phyloP scores from a whole-genome alignment of 1,284 basidiomycete genomes.

The Phenoliferia sp. region DNA sequence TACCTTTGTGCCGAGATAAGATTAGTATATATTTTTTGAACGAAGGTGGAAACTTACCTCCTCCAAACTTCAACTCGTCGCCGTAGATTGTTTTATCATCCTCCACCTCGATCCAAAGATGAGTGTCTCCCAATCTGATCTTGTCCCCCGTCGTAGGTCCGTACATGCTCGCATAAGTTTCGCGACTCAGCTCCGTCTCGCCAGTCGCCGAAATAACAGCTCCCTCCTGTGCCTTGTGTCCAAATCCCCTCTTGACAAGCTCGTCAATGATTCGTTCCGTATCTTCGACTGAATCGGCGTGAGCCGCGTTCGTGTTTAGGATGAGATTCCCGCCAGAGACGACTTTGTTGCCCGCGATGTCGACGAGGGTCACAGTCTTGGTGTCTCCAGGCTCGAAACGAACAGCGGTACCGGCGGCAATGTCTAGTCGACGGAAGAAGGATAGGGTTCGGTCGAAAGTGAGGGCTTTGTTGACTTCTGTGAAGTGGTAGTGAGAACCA shows the following conservation, averaged over 20 bases:
- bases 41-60: constrained; percentile 53
- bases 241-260: constrained; percentile 38
- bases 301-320: constrained; percentile 51
- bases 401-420: constrained; percentile 88
- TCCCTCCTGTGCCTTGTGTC: constrained; percentile 39
- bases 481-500: constrained; percentile 85
- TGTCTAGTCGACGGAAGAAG: constrained; percentile 83
- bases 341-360: constrained; percentile 66
- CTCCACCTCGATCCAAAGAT: constrained; percentile 90
- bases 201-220: constrained; percentile 16
- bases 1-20: constrained; percentile 52
- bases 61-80: constrained; percentile 97
- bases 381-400: constrained; percentile 92
- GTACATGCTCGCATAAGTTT: constrained; percentile 77
- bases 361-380: constrained; percentile 76
- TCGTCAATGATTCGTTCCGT: constrained; percentile 1
- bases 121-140: constrained; percentile 81
- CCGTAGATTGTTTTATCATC: constrained; percentile 77
- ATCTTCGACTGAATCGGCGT: background rate
- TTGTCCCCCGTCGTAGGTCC: constrained; percentile 91
- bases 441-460: constrained; percentile 75
- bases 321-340: constrained; percentile 74
- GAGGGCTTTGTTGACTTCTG: constrained; percentile 79
- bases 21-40: background rate
- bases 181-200: constrained; percentile 23